Evolutionary conservation across 139 green algal species (phyloP), one percentile per base, ranked within the genome.

Genomic region (Raphidocelis subcapitata): DNA sequence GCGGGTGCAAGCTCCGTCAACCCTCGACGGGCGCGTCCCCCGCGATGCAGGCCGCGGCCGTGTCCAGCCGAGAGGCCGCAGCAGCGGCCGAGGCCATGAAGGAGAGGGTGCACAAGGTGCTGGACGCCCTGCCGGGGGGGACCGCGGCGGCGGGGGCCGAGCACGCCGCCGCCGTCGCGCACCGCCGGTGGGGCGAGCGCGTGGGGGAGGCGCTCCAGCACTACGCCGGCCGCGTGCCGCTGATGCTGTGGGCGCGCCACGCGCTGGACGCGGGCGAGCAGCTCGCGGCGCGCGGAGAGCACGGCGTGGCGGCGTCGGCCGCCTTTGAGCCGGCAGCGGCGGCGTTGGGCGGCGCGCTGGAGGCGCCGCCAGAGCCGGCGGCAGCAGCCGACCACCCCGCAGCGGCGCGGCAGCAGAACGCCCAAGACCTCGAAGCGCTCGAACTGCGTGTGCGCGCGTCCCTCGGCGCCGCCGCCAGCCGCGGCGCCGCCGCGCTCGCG

Each of bases 131-230:
- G 41, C 66, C 79, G 2, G 18, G 21, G 2, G 20, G 55, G n/a
- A 15, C 52, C 26, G 51, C 56, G 28, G 5, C 16, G 28, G 37
- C 59, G 35, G 46, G 69, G 18, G n/a, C n/a, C n/a, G 37, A 74
- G 12, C 82, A 88, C 65, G 84, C 81, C 62, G 72, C 79, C 15
- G 70, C 81, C 44, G 71, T 84, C 32, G 75, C 80, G 56, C 79
- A 85, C 33, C 74, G 84, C 47, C 60, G 75, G 0, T n/a, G 54
- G 31, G 73, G 55, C 16, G 69, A 80, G 49, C 77, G 81, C 21
- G 33, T 89, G 28, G 36, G 69, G 10, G 84, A 87, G 56, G 55
- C 70, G 31, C 56, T 84, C 5, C 46, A 72, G 0, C 84, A 87
- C 62, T 87, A 89, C 36, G 79, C 67, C 28, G 67, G n/a, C 12